Evolutionary conservation across 164 flowering plant species (phyloP).

Genomic region (Stephania yunnanensis): DNA sequence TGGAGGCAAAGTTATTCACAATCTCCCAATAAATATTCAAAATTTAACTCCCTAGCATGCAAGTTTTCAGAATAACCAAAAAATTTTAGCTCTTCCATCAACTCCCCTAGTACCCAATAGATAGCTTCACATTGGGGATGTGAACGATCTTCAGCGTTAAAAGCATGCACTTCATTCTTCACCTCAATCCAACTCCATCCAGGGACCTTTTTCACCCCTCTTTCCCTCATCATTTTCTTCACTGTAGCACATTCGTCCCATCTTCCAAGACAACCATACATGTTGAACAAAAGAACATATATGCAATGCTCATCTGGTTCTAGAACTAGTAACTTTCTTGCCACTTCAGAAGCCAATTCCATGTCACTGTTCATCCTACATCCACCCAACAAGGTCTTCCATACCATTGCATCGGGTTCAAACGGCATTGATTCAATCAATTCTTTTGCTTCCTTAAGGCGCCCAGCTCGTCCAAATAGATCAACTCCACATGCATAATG

Average conservation of each 20-base stretch:
- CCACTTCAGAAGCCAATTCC: conserved; percentile 53
- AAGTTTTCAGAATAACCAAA: conserved; percentile 18
- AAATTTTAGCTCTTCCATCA: conserved; percentile 44
- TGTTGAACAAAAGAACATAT: conserved; percentile 66
- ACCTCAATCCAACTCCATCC: conserved; percentile 95
- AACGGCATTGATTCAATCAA: conserved; percentile 68
- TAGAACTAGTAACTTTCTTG: conserved; percentile 38
- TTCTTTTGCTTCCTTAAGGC: conserved; percentile 49
- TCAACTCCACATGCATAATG: conserved; percentile 87
- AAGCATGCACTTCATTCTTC: conserved; percentile 50
- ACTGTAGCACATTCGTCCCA: conserved; percentile 72
- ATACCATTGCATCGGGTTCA: conserved; percentile 67
- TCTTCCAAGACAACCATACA: conserved; percentile 53
- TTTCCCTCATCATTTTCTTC: conserved; percentile 67
- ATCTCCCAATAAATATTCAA: conserved; percentile 10
- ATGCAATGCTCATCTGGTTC: conserved; percentile 83
- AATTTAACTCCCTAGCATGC: conserved; percentile 19
- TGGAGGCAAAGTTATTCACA: not conserved
- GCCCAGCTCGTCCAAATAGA: conserved; percentile 73
- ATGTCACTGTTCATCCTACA: conserved; percentile 69
- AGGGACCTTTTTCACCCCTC: conserved; percentile 74
- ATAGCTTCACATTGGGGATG: conserved; percentile 48
- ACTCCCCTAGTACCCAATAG: conserved; percentile 28
- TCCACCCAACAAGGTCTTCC: conserved; percentile 73
- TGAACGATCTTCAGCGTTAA: conserved; percentile 64